These are phyloP conservation scores for Hygrophorus russula DNA, from an alignment of 768 basidiomycete genomes.

Conservation along the genomic window DNA sequence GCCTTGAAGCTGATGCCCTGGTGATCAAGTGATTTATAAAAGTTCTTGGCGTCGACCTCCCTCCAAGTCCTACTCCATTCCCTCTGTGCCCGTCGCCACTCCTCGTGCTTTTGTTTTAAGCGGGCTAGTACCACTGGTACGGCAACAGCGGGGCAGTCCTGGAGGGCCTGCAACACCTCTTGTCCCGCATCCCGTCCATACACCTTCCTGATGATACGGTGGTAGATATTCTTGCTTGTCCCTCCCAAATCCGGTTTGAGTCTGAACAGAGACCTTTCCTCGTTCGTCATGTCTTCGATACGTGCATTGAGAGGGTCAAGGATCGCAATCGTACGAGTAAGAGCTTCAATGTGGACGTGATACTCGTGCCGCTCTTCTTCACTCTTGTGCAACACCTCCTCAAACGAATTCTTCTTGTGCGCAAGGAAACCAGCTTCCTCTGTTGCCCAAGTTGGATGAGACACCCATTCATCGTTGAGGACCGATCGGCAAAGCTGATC, in stretches of 20 bases:
- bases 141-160: conserved; percentile 84
- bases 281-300: conserved; percentile 80
- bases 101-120: conserved; percentile 89
- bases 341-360: conserved; percentile 88
- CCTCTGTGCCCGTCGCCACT: conserved; percentile 89
- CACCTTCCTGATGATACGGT: conserved; percentile 87
- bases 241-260: conserved; percentile 88
- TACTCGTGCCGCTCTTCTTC: conserved; percentile 99
- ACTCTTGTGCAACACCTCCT: conserved; percentile 91
- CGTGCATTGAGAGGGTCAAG: conserved; percentile 81
- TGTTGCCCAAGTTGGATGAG: conserved; percentile 96
- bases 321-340: conserved; percentile 81
- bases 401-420: conserved; percentile 94
- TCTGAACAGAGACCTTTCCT: conserved; percentile 74
- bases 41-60: conserved; percentile 94
- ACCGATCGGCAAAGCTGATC: conserved; percentile 93
- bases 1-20: conserved; percentile 91
- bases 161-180: conserved; percentile 77
- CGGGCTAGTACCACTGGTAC: conserved; percentile 86
- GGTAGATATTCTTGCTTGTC: conserved; percentile 75
- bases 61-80: conserved; percentile 98
- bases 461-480: conserved; percentile 96
- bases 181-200: conserved; percentile 72
- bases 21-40: conserved; percentile 95
- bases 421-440: conserved; percentile 91